Percentiles rank a stretch among this genome's conserved stretches.
Conservation (phyloP, 2,329 filamentous ascomycete genomes). For the Aureobasidium vineae region DNA sequence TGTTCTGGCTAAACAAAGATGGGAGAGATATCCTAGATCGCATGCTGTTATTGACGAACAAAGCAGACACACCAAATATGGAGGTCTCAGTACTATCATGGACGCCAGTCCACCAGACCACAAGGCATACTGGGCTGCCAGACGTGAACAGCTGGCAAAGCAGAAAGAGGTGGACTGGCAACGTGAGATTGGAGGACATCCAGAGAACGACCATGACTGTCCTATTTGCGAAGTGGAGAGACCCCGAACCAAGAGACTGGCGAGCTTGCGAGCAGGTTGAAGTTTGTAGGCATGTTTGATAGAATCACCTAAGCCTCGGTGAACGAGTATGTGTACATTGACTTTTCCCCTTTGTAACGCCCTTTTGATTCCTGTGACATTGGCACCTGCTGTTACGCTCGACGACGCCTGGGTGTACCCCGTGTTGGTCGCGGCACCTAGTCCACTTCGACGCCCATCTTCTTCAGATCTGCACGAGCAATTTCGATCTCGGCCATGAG, state of each 20-base stretch:
- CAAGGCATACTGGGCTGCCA: background rate
- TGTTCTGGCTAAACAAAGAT: constrained; percentile 33
- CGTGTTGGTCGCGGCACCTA: constrained; percentile 42
- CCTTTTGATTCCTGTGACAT: constrained; percentile 8
- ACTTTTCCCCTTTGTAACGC: constrained; percentile 7
- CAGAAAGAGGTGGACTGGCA: constrained; percentile 11
- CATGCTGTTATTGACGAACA: background rate
- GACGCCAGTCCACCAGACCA: constrained; percentile 36
- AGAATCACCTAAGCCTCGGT: background rate
- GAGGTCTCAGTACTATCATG: constrained; percentile 34
- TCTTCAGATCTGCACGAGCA: constrained; percentile 70
- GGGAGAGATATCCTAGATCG: constrained; percentile 31
- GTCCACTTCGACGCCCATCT: constrained; percentile 76
- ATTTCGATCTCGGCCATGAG: constrained; percentile 79
- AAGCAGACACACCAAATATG: constrained; percentile 30
- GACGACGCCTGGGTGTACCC: background rate
- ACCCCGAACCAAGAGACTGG: constrained; percentile 31
- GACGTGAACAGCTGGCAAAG: constrained; percentile 18
- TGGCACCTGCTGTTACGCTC: constrained; percentile 13
- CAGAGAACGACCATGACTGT: constrained; percentile 33
- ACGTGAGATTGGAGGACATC: constrained; percentile 29
- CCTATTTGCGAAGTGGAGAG: constrained; percentile 33
- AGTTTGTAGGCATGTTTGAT: constrained; percentile 20
- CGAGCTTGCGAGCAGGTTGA: constrained; percentile 24
- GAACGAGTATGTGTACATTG: constrained; percentile 22